Percentiles rank a stretch among this genome's conserved stretches.
Evolutionary conservation across 257 asterid genomes (phyloP).

Genomic region (Lavandula angustifolia): DNA sequence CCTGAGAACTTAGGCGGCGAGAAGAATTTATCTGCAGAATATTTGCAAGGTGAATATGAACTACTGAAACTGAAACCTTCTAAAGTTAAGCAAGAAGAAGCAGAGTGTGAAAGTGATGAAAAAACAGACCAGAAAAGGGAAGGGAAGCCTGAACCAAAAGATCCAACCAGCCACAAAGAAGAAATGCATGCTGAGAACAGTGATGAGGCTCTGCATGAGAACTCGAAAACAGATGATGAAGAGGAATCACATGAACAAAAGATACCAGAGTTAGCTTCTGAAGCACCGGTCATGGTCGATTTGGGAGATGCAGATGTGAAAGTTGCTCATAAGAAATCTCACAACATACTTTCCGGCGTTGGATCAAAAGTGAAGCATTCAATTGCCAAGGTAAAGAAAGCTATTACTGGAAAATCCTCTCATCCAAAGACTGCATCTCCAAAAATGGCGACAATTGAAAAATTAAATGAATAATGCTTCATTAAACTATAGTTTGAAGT

Average conservation of each 20-base stretch:
- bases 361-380: constrained; percentile 93
- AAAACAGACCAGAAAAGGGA: constrained; percentile 22
- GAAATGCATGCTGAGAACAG: constrained; percentile 36
- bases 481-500: constrained; percentile 22
- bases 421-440: constrained; percentile 62
- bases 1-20: constrained; percentile 25
- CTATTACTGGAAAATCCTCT: constrained; percentile 70
- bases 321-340: constrained; percentile 68
- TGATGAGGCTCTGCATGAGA: constrained; percentile 36
- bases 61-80: constrained; percentile 24
- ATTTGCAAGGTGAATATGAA: constrained; percentile 31
- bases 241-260: constrained; percentile 45
- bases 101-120: constrained; percentile 26
- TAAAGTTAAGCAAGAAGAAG: constrained; percentile 29
- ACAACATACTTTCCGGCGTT: constrained; percentile 75
- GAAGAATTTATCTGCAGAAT: constrained; percentile 33
- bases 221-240: constrained; percentile 40
- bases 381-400: constrained; percentile 86
- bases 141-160: constrained; percentile 30
- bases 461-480: not conserved
- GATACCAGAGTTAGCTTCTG: constrained; percentile 42
- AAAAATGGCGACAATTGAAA: constrained; percentile 33
- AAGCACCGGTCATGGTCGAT: constrained; percentile 61
- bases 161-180: constrained; percentile 29
- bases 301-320: constrained; percentile 55